Conservation (phyloP, 2,329 filamentous ascomycete genomes). For the Epichloe sylvatica region DNA sequence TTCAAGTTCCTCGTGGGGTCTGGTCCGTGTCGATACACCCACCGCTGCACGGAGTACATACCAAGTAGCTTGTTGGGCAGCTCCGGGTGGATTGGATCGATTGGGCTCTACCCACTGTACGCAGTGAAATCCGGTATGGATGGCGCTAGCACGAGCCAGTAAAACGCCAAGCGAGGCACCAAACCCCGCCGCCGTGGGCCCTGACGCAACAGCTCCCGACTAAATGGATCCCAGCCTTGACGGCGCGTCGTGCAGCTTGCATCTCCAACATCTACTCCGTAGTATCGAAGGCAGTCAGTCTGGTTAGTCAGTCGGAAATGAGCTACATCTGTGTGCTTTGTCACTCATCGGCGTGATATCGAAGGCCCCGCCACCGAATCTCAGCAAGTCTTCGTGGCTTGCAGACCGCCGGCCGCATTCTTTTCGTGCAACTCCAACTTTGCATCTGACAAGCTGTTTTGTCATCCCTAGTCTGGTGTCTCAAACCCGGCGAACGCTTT, state of each 20-base stretch:
- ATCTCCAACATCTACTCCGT: background rate
- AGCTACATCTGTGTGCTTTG: background rate
- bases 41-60: too few species aligned
- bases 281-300: background rate
- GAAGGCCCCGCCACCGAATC: background rate
- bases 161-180: background rate
- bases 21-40: too few species aligned
- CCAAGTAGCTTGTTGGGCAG: background rate
- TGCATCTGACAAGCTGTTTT: background rate
- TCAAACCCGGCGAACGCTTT: background rate
- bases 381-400: background rate
- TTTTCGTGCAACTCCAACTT: background rate
- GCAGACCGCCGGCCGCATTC: conserved; percentile 1
- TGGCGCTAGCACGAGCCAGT: background rate
- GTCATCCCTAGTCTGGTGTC: background rate
- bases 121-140: background rate
- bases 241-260: background rate
- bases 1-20: too few species aligned
- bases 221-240: background rate
- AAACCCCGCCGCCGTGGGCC: background rate
- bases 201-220: background rate
- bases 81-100: background rate
- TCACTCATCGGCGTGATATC: background rate
- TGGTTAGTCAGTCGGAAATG: background rate
- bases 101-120: background rate